These are phyloP conservation scores for Paecilomyces fulvus DNA, from an alignment of 2,329 filamentous ascomycete genomes.

Conservation along the genomic window DNA sequence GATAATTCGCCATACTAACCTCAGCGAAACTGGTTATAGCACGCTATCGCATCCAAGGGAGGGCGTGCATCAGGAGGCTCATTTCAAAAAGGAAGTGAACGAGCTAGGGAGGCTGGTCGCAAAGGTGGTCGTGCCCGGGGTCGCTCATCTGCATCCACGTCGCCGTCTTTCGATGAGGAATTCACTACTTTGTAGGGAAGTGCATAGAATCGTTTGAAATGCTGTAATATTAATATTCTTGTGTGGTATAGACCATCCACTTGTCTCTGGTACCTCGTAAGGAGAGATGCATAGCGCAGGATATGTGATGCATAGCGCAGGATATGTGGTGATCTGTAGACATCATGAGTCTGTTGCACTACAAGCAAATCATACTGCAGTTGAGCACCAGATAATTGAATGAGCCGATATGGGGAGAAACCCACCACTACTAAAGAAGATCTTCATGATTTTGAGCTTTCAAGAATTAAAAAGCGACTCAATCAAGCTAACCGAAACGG, in stretches of 20 bases:
- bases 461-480: neutral
- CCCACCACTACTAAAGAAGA: neutral
- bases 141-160: conserved; percentile 7
- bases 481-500: neutral
- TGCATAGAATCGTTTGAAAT: neutral
- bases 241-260: too few relatives aligned
- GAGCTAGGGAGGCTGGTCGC: conserved; percentile 3
- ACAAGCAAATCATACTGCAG: too few relatives aligned
- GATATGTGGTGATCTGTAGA: too few relatives aligned
- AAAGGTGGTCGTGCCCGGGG: conserved; percentile 4
- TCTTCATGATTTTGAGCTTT: neutral
- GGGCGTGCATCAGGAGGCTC: conserved; percentile 10
- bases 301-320: too few relatives aligned
- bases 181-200: conserved; percentile 4
- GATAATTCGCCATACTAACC: neutral
- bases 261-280: too few relatives aligned
- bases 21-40: conserved; percentile 8
- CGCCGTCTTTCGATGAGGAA: conserved; percentile 15
- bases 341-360: too few relatives aligned
- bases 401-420: too few relatives aligned
- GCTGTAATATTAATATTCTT: too few relatives aligned
- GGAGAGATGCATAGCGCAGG: too few relatives aligned
- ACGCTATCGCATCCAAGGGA: conserved; percentile 17
- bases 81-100: conserved; percentile 4
- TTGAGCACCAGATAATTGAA: too few relatives aligned